phyloP scores from a whole-genome alignment of 2,329 filamentous ascomycete genomes.

The Mycogone perniciosa region DNA sequence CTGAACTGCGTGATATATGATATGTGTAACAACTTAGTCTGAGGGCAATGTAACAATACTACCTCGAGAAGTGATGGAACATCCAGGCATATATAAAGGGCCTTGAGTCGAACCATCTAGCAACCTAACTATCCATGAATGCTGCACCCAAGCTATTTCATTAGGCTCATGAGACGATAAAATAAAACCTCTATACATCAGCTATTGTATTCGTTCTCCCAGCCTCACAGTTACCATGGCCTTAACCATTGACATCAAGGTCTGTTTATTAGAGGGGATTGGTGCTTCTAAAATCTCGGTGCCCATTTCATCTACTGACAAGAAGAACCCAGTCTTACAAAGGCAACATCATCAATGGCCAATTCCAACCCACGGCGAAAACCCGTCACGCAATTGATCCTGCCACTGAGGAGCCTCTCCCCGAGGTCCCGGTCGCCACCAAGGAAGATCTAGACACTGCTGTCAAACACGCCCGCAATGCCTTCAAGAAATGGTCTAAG shows the following conservation, averaged over 20 bases:
- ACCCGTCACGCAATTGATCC: conserved; percentile 23
- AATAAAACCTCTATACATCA: too few species aligned
- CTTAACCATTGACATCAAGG: conserved; percentile 3
- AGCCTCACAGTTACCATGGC: not conserved
- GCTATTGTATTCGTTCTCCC: too few species aligned
- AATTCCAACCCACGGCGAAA: conserved; percentile 15
- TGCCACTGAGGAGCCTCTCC: conserved; percentile 27
- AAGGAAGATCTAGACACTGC: conserved; percentile 25
- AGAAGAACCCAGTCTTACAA: conserved; percentile 5
- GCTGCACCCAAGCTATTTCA: too few species aligned
- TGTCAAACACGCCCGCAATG: conserved; percentile 21
- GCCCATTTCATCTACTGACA: not conserved
- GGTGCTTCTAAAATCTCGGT: not conserved
- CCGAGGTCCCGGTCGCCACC: conserved; percentile 23
- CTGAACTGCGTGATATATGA: too few species aligned
- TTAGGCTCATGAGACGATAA: too few species aligned
- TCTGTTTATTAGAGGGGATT: not conserved
- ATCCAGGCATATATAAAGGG: not conserved
- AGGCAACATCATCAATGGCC: conserved; percentile 20
- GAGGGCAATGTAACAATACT: too few species aligned
- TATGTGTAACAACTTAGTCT: too few species aligned
- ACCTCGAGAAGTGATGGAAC: not conserved
- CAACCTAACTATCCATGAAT: not conserved
- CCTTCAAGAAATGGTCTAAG: conserved; percentile 26
- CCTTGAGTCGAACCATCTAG: not conserved